Base-by-base conservation (phyloP, 1,284 basidiomycete species). In the Cryptococcus maquisensis region DNA sequence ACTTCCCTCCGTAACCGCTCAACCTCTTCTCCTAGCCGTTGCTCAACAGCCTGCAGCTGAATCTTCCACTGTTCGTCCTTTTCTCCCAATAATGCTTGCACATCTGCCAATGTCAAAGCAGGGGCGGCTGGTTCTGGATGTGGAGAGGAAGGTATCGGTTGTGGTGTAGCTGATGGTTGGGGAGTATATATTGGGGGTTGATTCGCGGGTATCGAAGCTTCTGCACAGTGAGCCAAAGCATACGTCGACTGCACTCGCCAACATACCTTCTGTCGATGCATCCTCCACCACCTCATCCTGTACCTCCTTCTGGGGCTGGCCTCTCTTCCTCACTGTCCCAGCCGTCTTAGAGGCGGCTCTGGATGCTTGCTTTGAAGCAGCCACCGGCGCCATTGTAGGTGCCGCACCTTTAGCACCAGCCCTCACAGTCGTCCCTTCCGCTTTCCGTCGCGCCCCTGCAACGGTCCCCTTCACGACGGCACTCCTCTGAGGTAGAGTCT, bases 1-100 rank as follows among this genome's bases (percentile, higher is more conserved):
- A 63, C 39, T 48, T 54, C 46, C 39, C 46, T 47, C 16, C 49
- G 46, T 1, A 69, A 45, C 32, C 53, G 49, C 12, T 58, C 49
- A 48, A 66, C 60, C n/a, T 65, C 51, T 4, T 56, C 51, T 24
- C 54, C 40, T 24, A 71, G 41, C 26, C 35, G 54, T 49, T 37
- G 55, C 59, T 51, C 63, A 12, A 57, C 23, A 2, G 21, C 41
- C 21, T 53, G 45, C 23, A 64, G 28, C 32, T 49, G 49, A 18
- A 39, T 7, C 47, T 59, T 47, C 57, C 57, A 59, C 37, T 46
- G 35, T 23, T 51, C 43, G n/a, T 59, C 51, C 23, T 54, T 55
- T 4, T 47, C 47, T 6, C 38, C 36, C 12, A 59, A 39, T 6
- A 59, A 38, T 4, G 46, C 47, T 43, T 59, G 47, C 12, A 56